Conservation (phyloP, 176 grass and related monocot species). For the Triticum monococcum region DNA sequence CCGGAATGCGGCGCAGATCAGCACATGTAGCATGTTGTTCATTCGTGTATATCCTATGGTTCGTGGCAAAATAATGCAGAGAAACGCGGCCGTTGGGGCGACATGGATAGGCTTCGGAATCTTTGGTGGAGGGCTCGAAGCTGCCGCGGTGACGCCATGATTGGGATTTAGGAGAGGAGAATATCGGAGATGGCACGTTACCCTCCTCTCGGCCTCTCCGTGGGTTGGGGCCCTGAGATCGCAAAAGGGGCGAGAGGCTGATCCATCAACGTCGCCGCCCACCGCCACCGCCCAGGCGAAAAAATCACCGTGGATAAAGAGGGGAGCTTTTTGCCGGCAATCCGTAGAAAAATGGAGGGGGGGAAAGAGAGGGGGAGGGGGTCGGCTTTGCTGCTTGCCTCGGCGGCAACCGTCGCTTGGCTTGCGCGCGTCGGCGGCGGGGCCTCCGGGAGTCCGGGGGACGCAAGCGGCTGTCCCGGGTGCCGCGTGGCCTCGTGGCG, state of each 20-base stretch:
- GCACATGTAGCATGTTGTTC: slow-evolving; percentile 29
- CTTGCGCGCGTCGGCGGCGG: slow-evolving; percentile 23
- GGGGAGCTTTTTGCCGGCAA: not conserved
- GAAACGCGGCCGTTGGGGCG: not conserved
- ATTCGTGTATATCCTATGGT: not conserved
- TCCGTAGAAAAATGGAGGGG: not conserved
- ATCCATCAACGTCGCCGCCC: slow-evolving; percentile 11
- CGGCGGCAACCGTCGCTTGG: slow-evolving; percentile 32
- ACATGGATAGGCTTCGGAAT: not conserved
- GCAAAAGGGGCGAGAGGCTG: not conserved
- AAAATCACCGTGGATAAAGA: not conserved
- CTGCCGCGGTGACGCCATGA: not conserved
- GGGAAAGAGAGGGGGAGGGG: not conserved
- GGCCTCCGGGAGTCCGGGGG: not conserved
- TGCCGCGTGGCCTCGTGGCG: not conserved
- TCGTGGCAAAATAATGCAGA: not conserved
- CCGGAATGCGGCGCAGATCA: not conserved
- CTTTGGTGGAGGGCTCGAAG: not conserved
- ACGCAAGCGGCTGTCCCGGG: not conserved
- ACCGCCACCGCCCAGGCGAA: slow-evolving; percentile 16
- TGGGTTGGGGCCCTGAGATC: not conserved
- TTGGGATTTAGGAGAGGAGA: not conserved
- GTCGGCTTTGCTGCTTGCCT: slow-evolving; percentile 36
- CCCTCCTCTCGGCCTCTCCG: not conserved
- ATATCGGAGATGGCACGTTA: slow-evolving; percentile 8